Percentiles rank a stretch among this genome's conserved stretches.
These are phyloP conservation scores for Suillus spraguei DNA, from an alignment of 768 basidiomycete genomes.

Conservation along the genomic window DNA sequence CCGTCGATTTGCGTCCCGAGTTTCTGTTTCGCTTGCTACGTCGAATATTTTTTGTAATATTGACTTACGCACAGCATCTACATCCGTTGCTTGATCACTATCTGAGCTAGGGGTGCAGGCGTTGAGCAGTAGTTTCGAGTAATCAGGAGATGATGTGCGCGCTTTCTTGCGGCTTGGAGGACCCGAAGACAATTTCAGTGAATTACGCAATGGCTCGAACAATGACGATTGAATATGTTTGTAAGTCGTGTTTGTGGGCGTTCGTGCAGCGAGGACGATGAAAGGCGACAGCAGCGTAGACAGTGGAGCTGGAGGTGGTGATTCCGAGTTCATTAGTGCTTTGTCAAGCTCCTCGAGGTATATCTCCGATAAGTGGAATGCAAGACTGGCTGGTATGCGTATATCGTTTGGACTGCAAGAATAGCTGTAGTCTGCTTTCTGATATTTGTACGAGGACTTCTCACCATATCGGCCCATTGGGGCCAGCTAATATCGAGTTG, in stretches of 20 bases:
- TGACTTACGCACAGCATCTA: conserved; percentile 46
- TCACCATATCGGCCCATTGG: conserved; percentile 88
- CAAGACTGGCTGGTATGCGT: conserved; percentile 75
- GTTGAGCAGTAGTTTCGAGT: conserved; percentile 51
- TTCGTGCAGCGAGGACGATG: conserved; percentile 68
- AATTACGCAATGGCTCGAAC: conserved; percentile 67
- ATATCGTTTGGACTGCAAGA: conserved; percentile 61
- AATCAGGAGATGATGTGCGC: conserved; percentile 42
- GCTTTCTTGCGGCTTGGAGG: conserved; percentile 50
- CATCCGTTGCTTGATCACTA: conserved; percentile 39
- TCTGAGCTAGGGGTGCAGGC: conserved; percentile 49
- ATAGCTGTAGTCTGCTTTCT: conserved; percentile 10
- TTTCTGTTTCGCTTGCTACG: conserved; percentile 71
- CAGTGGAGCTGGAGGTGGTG: conserved; percentile 48
- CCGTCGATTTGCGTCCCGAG: conserved; percentile 76
- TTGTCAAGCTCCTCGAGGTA: conserved; percentile 90
- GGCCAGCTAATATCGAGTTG: conserved; percentile 61
- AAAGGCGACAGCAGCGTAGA: conserved; percentile 68
- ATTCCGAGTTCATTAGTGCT: conserved; percentile 37
- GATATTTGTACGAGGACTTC: conserved; percentile 19
- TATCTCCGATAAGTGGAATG: conserved; percentile 87
- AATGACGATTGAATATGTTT: conserved; percentile 71
- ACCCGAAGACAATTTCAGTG: conserved; percentile 41
- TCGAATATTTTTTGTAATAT: conserved; percentile 70
- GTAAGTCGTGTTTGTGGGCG: conserved; percentile 64